Evolutionary conservation across 192 early-diverging fungal genomes (phyloP), one percentile per base, ranked within the genome.

Genomic region (Podila epigama): DNA sequence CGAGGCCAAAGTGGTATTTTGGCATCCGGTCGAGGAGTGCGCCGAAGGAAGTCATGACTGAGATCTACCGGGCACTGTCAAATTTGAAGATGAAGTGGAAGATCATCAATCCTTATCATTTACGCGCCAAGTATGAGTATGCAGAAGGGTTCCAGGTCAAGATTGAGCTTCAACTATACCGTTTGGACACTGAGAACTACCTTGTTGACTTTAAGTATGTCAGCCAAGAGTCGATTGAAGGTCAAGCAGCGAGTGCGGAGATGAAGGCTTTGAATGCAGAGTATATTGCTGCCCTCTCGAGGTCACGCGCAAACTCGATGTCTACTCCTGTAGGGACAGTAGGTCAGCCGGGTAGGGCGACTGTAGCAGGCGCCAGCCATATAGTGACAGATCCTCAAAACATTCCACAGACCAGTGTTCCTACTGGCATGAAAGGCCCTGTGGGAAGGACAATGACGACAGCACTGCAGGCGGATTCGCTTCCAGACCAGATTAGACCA

Each of bases 191-290:
- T 42, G 89, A 94, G 67, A 97, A 93, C 70, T 98, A 95, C 75
- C 81, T 99, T 67, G 96, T 99, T 0, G 97, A 99, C 71, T 99
- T 99, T 66, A 97, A 97, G 79, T 92, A 95, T 44, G 89, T 90
- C 2, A 85, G 87, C 63, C 60, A 72, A 36, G 67, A 73, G 15
- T 63, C 64, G 36, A 60, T 41, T 16, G 28, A 57, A 6, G 80
- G 73, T 68, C 64, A 58, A 58, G 83, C 82, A 13, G 80, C 82
- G 11, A 65, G 83, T 22, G 66, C 78, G 0, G 66, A 58, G 28
- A 68, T 77, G 73, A 57, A 41, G 32, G 32, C 13, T 5, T 20
- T 68, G 13, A 77, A 77, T 39, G 69, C 82, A 52, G 42, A 68
- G 41, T 57, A 36, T 65, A 34, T 57, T 20, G 27, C 66, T 42